A percentile compares a stretch with the other conserved stretches of the same genome.
Evolutionary conservation across 2,329 filamentous ascomycete species (phyloP).

Genomic region (Fusarium chlamydosporum): DNA sequence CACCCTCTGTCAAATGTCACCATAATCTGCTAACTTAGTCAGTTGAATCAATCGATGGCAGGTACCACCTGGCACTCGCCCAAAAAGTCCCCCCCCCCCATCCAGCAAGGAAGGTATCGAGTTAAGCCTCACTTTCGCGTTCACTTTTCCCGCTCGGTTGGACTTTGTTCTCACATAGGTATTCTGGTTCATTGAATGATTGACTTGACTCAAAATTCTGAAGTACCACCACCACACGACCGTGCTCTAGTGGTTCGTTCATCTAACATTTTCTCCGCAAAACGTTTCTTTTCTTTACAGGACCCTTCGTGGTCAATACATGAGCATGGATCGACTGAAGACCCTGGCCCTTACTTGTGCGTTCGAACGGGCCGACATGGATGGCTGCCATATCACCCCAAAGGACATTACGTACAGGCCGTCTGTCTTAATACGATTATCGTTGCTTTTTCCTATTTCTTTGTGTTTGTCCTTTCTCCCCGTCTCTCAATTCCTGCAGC

Average conservation of each 20-base stretch:
- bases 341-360: slow-evolving; percentile 9
- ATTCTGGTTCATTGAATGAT: background rate
- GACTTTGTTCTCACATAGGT: slow-evolving; percentile 16
- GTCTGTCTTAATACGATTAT: background rate
- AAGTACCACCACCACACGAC: slow-evolving; percentile 31
- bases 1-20: slow-evolving; percentile 17
- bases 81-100: background rate
- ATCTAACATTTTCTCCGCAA: slow-evolving; percentile 2
- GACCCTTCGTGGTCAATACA: slow-evolving; percentile 6
- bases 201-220: slow-evolving; percentile 19
- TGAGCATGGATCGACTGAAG: slow-evolving; percentile 21
- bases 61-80: slow-evolving; percentile 1
- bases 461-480: slow-evolving; percentile 1
- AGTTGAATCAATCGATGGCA: slow-evolving; percentile 17
- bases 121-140: slow-evolving; percentile 15
- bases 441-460: slow-evolving; percentile 4
- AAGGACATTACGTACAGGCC: slow-evolving; percentile 6
- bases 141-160: slow-evolving; percentile 2
- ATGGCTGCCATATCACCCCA: slow-evolving; percentile 16
- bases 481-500: slow-evolving; percentile 30
- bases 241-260: slow-evolving; percentile 23
- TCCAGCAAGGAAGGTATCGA: background rate
- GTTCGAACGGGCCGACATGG: slow-evolving; percentile 17
- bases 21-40: slow-evolving; percentile 16
- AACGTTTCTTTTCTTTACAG: background rate